Percentiles rank a stretch among this genome's conserved stretches.
Evolutionary conservation across 495 filamentous ascomycete genomes (phyloP).

Genomic region (Letharia columbiana): DNA sequence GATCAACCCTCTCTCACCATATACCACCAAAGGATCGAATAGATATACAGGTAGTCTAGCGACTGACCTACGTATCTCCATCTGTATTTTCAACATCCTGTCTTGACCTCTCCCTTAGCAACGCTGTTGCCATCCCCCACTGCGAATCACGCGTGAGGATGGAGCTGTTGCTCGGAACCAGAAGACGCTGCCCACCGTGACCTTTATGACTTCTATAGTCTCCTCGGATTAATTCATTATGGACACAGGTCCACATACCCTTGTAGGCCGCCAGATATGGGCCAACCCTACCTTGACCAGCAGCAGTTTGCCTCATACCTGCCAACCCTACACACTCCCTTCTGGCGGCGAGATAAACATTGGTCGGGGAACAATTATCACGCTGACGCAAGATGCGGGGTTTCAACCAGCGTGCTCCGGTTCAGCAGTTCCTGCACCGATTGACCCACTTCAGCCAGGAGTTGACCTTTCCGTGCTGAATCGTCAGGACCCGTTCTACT

Average conservation of each 20-base stretch:
- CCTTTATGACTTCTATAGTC: neutral
- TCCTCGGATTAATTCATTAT: neutral
- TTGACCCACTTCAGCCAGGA: slow-evolving; percentile 25
- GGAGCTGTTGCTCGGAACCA: slow-evolving; percentile 3
- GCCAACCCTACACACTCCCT: slow-evolving; percentile 56
- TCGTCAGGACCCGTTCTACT: slow-evolving; percentile 78
- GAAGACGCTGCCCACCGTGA: slow-evolving; percentile 10
- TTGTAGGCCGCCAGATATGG: slow-evolving; percentile 42
- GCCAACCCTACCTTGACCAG: slow-evolving; percentile 40
- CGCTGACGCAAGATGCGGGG: slow-evolving; percentile 52
- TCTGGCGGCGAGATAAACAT: slow-evolving; percentile 52
- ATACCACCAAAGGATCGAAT: neutral
- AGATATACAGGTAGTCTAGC: neutral
- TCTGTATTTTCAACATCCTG: neutral
- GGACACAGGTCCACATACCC: neutral
- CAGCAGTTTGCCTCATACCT: slow-evolving; percentile 39
- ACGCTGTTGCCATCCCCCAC: neutral
- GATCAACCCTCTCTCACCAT: no score
- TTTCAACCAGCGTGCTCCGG: slow-evolving; percentile 56
- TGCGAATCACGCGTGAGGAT: slow-evolving; percentile 5
- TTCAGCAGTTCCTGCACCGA: slow-evolving; percentile 24
- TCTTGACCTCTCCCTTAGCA: neutral
- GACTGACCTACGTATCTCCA: neutral
- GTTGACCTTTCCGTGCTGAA: slow-evolving; percentile 42
- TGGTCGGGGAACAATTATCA: slow-evolving; percentile 47